Conservation (phyloP, 164 flowering plant genomes). For the Malania oleifera region DNA sequence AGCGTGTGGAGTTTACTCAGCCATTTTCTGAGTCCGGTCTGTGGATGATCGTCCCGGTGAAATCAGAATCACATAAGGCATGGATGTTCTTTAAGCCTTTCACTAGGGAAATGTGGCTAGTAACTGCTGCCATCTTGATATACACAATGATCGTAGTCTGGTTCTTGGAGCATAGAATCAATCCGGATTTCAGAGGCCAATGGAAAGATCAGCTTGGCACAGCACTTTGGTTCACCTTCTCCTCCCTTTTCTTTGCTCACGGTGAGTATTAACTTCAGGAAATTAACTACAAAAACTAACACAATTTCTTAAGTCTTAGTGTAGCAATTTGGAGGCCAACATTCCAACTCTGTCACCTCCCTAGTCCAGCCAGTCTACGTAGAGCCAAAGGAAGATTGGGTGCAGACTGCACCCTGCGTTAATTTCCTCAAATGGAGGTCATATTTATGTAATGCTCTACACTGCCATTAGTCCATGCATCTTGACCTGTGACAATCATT, state of each 20-base stretch:
- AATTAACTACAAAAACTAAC: too few species aligned
- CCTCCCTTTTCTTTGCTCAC: conserved; percentile 56
- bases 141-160: conserved; percentile 41
- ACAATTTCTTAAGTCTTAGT: too few species aligned
- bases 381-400: too few species aligned
- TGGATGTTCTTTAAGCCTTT: conserved; percentile 54
- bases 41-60: conserved; percentile 33
- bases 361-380: too few species aligned
- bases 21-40: conserved; percentile 49
- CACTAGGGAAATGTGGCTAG: conserved; percentile 45
- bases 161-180: conserved; percentile 45
- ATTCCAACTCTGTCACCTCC: too few species aligned
- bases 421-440: too few species aligned
- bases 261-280: conserved; percentile 43
- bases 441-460: too few species aligned
- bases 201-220: conserved; percentile 39
- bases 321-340: too few species aligned
- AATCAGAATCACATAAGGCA: conserved; percentile 12
- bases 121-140: conserved; percentile 21
- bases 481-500: too few species aligned
- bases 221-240: conserved; percentile 50
- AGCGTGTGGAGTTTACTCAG: conserved; percentile 44
- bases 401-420: too few species aligned
- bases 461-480: too few species aligned
- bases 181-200: conserved; percentile 40